Base-by-base conservation (phyloP, 345 rosid species). In the Lumnitzera littorea region DNA sequence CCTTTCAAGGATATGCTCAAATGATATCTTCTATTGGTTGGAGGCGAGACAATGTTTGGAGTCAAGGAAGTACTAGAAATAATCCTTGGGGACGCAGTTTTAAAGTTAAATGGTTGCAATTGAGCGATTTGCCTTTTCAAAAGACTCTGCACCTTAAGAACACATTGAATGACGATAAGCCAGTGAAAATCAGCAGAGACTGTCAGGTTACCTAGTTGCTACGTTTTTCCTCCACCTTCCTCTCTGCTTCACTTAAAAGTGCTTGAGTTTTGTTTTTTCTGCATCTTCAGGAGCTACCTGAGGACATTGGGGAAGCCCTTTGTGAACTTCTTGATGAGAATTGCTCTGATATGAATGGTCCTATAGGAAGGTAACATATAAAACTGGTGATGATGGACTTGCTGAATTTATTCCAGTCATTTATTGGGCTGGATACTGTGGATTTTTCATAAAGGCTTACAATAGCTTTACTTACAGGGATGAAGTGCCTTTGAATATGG, bases 1-100 rank as follows among this genome's bases (percentile, higher is more conserved):
- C 82, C 84, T 89, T 92, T 79, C 96, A 92, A 89, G 98, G 98
- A 58, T 92, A 92, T 78, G 96, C 96, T 63, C 84, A 92, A 74
- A 92, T 92, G 98, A 70, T 89, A 72, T 92, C 96, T 67, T 70
- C 94, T 62, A 86, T 82, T 69, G 96, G 98, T 43, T 89, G 91
- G 92, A 89, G 98, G 73, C 80, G 86, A 67, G 98, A 92, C 67
- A 78, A 82, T 29, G 78, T 89, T 58, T 91, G 98, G 96, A 85
- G 84, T 72, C 95, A 82, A 70, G 96, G 96, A 72, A 71, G 79
- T 72, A 91, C 91, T 70, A 89, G 84, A 75, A 79, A 72, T 73
- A 89, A 80, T 64, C 88, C 94, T 25, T 91, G 98, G 98, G 96
- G 98, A 3, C 86, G 86, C 53, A 91, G 95, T 77, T 91, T 91